These are phyloP conservation scores for Boletus vermiculosoides DNA, from an alignment of 768 basidiomycete species.

Conservation along the genomic window DNA sequence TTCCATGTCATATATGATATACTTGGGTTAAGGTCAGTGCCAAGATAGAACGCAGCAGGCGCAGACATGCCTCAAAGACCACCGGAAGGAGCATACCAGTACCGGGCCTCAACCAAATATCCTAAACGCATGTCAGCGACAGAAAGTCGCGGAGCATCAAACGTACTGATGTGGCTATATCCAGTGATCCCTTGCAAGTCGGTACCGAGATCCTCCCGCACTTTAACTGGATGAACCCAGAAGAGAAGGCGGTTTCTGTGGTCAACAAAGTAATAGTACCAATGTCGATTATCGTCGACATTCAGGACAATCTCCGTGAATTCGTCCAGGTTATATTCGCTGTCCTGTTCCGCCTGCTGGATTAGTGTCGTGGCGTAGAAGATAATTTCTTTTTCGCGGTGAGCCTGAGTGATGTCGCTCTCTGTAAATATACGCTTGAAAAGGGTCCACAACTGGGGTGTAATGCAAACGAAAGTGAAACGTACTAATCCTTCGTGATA, in stretches of 20 bases:
- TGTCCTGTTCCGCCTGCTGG: background rate
- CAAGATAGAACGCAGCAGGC: background rate
- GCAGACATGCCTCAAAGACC: background rate
- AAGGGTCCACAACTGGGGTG: background rate
- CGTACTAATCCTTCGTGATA: conserved; percentile 14
- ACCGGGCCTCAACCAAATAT: conserved; percentile 13
- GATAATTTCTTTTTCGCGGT: background rate
- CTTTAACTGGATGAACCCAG: conserved; percentile 7
- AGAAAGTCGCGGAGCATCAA: no score
- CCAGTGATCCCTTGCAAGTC: conserved; percentile 8
- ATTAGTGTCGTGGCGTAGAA: conserved; percentile 6
- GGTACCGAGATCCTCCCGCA: background rate
- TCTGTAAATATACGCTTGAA: conserved; percentile 20
- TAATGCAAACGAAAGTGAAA: background rate
- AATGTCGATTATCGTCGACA: background rate
- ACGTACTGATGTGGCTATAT: conserved; percentile 15
- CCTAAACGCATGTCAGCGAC: conserved; percentile 6
- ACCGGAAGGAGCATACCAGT: conserved; percentile 8
- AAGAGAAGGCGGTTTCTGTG: conserved; percentile 17
- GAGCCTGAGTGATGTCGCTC: conserved; percentile 1
- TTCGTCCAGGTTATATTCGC: background rate
- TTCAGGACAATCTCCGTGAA: conserved; percentile 12
- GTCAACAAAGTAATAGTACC: conserved; percentile 19
- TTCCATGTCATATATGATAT: background rate
- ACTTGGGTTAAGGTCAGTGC: background rate